A percentile compares a stretch with the other conserved stretches of the same genome.
phyloP scores from a whole-genome alignment of 495 filamentous ascomycete species.

The Penicillium crystallinum region DNA sequence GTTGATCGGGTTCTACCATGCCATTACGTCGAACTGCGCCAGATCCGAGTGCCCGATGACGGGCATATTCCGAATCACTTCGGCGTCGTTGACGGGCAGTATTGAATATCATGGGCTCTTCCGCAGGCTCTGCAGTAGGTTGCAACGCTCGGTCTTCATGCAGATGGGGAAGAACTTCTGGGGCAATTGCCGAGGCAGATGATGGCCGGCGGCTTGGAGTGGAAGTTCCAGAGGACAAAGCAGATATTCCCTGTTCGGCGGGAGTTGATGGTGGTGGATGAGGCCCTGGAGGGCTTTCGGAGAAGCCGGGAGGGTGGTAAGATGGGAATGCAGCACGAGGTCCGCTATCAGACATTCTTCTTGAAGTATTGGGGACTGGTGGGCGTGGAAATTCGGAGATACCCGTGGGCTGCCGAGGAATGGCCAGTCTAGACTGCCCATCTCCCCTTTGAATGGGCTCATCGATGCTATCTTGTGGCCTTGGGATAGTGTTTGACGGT shows the following conservation, averaged over 20 bases:
- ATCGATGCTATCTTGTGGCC: conserved; percentile 31
- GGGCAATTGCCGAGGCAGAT: conserved; percentile 45
- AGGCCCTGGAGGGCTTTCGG: conserved; percentile 58
- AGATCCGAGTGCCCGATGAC: conserved; percentile 55
- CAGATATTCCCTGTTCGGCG: conserved; percentile 55
- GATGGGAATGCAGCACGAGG: conserved; percentile 21
- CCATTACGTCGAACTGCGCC: conserved; percentile 61
- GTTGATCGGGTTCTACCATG: conserved; percentile 60
- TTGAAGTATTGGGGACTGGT: conserved; percentile 21
- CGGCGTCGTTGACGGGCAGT: conserved; percentile 49
- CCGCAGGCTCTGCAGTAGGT: conserved; percentile 26
- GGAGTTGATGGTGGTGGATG: conserved; percentile 66
- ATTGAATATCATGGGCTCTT: conserved; percentile 21
- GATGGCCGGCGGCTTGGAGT: conserved; percentile 52
- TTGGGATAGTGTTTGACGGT: conserved; percentile 48
- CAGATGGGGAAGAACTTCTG: conserved; percentile 30
- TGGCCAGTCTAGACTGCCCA: conserved; percentile 44
- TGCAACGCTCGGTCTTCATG: conserved; percentile 31
- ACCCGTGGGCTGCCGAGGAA: conserved; percentile 41
- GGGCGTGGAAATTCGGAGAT: conserved; percentile 48
- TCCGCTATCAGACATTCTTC: conserved; percentile 37
- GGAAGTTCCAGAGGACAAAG: conserved; percentile 52
- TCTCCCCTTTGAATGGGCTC: conserved; percentile 33
- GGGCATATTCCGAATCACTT: conserved; percentile 59
- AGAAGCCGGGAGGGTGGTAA: conserved; percentile 37